Percentiles rank a stretch among this genome's conserved stretches.
Conservation (phyloP, 2,329 filamentous ascomycete species). For the Beauveria rudraprayagi region DNA sequence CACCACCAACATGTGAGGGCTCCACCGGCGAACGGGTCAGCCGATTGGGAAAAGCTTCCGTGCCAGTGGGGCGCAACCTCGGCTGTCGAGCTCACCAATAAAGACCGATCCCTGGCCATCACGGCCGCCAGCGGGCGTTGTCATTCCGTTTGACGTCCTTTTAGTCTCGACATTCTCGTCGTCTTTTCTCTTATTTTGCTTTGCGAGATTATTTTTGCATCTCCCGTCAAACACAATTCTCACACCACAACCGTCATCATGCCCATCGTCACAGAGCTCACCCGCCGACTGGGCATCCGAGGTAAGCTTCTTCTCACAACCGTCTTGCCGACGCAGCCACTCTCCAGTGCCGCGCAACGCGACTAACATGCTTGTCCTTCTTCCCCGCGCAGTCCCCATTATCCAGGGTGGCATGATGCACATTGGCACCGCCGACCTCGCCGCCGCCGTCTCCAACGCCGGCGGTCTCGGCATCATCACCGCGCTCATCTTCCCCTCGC, state of each 20-base stretch:
- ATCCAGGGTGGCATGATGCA: conserved; percentile 86
- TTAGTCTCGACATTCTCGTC: background rate
- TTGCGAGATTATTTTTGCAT: no score
- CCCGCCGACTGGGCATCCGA: conserved; percentile 49
- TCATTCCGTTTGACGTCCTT: background rate
- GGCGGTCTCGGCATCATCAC: conserved; percentile 77
- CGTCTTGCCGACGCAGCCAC: background rate
- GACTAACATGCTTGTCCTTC: background rate
- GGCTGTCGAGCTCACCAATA: conserved; percentile 2
- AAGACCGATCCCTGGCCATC: conserved; percentile 11
- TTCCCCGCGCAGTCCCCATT: conserved; percentile 53
- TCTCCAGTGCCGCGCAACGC: background rate
- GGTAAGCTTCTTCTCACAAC: conserved; percentile 22
- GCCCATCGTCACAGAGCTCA: conserved; percentile 51
- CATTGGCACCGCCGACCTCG: conserved; percentile 73
- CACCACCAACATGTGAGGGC: conserved; percentile 1
- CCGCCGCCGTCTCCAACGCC: conserved; percentile 70
- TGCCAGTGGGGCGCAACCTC: conserved; percentile 8
- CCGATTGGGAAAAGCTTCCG: conserved; percentile 2
- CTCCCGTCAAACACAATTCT: background rate
- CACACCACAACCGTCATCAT: conserved; percentile 27
- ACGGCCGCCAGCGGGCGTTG: background rate
- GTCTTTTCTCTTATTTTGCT: background rate
- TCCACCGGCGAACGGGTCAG: background rate
- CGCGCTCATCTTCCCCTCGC: conserved; percentile 84